A percentile compares a stretch with the other conserved stretches of the same genome.
These are phyloP conservation scores for Globisporangium cederbergense DNA, from an alignment of 352 stramenopile genomes.

Conservation along the genomic window DNA sequence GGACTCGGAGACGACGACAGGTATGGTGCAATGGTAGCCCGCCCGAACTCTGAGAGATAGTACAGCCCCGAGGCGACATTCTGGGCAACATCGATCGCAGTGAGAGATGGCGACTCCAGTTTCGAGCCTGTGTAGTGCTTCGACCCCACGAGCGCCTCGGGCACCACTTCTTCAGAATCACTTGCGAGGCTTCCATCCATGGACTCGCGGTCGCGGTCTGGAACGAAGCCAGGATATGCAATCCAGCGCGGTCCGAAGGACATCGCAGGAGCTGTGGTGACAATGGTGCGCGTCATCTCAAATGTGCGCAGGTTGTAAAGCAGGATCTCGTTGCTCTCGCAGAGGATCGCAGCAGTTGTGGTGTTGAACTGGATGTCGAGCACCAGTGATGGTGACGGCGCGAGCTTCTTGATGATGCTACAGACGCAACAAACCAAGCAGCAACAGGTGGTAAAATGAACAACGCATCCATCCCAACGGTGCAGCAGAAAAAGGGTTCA, in stretches of 20 bases:
- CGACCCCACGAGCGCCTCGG: slow-evolving; percentile 21
- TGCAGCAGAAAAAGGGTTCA: background rate
- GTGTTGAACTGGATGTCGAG: slow-evolving; percentile 68
- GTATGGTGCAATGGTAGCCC: slow-evolving; percentile 69
- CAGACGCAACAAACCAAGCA: slow-evolving; percentile 6
- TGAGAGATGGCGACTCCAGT: slow-evolving; percentile 39
- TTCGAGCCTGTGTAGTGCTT: slow-evolving; percentile 17
- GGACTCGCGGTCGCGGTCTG: slow-evolving; percentile 21
- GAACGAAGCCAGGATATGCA: slow-evolving; percentile 51
- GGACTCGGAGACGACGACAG: slow-evolving; percentile 58
- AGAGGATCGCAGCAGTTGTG: slow-evolving; percentile 51
- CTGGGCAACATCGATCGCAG: slow-evolving; percentile 80
- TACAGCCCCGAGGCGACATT: slow-evolving; percentile 87
- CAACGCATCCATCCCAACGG: background rate
- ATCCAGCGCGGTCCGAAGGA: slow-evolving; percentile 65
- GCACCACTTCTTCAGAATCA: slow-evolving; percentile 47
- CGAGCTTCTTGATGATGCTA: slow-evolving; percentile 47
- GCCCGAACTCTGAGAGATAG: slow-evolving; percentile 72
- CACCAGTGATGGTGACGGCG: slow-evolving; percentile 57
- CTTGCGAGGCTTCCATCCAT: slow-evolving; percentile 27
- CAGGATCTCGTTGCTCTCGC: slow-evolving; percentile 63
- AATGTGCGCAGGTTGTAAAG: slow-evolving; percentile 60
- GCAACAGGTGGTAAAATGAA: background rate
- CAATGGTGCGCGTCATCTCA: slow-evolving; percentile 38
- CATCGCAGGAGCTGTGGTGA: slow-evolving; percentile 57